Conservation (phyloP, 176 grass and related monocot species). For the Alloteropsis semialata region DNA sequence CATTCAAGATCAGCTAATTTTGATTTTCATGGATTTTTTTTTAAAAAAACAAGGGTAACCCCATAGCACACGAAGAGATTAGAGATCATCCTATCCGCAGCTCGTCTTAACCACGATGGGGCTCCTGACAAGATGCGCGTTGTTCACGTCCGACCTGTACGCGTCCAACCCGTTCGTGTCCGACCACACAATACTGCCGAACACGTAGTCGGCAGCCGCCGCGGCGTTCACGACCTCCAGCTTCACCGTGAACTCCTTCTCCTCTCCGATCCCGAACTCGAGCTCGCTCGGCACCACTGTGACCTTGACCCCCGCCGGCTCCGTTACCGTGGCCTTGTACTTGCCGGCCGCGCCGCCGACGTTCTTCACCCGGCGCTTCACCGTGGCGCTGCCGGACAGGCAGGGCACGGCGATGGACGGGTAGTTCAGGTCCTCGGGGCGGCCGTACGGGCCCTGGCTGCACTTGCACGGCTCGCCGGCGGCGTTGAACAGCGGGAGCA, state of each 20-base stretch:
- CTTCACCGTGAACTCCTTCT: conserved; percentile 56
- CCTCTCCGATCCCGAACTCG: conserved; percentile 37
- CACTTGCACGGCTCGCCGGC: conserved; percentile 23
- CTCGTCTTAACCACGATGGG: conserved; percentile 36
- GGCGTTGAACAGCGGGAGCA: conserved; percentile 12
- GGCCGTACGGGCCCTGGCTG: background rate
- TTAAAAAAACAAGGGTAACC: no score
- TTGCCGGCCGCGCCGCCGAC: conserved; percentile 22
- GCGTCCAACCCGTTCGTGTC: conserved; percentile 18
- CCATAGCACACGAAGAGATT: no score
- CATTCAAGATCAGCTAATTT: no score
- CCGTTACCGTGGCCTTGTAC: conserved; percentile 35
- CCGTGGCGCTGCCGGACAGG: conserved; percentile 24
- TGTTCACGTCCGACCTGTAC: background rate
- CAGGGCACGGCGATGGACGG: conserved; percentile 53
- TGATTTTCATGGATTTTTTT: no score
- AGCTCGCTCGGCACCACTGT: conserved; percentile 40
- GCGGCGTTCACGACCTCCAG: background rate
- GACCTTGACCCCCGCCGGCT: conserved; percentile 38
- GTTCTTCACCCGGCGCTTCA: conserved; percentile 59
- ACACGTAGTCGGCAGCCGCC: conserved; percentile 12
- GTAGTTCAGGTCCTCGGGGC: conserved; percentile 69
- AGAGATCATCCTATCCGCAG: conserved; percentile 34
- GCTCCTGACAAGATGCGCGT: conserved; percentile 38
- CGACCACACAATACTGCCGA: conserved; percentile 57